Evolutionary conservation across 2,329 filamentous ascomycete species (phyloP).

Genomic region (Paracoccidioides lutzii): DNA sequence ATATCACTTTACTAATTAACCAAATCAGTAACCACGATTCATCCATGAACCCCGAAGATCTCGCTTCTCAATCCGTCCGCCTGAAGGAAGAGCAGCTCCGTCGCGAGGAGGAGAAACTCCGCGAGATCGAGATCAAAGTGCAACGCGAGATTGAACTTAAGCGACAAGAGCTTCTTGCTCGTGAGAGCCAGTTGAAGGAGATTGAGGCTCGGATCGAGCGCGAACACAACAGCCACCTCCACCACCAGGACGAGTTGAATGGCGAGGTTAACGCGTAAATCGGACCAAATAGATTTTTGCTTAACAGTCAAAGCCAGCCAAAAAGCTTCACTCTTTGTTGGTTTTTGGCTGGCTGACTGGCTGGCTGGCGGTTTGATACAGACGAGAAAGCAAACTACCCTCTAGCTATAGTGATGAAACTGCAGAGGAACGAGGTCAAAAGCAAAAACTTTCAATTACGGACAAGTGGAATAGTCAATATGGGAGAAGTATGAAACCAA

Average conservation of each 20-base stretch:
- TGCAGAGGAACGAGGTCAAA: not conserved
- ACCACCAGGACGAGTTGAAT: conserved; percentile 16
- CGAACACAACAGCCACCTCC: conserved; percentile 46
- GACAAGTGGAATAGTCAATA: not conserved
- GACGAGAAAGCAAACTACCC: not conserved
- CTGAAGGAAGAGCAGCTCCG: conserved; percentile 99
- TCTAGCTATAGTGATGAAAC: not conserved
- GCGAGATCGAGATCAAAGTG: conserved; percentile 98
- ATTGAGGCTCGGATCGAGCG: conserved; percentile 96
- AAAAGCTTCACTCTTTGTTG: not conserved
- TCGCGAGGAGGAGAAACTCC: conserved; percentile 98
- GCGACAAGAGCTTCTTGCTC: conserved; percentile 91
- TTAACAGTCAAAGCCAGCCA: conserved; percentile 7
- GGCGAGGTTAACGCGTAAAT: conserved; percentile 14
- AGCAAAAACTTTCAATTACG: not conserved
- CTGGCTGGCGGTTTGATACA: conserved; percentile 3
- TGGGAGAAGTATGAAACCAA: not conserved
- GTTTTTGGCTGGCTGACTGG: not conserved
- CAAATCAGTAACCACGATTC: conserved; percentile 11
- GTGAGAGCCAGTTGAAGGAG: conserved; percentile 96
- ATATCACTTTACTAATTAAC: not conserved
- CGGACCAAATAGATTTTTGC: conserved; percentile 17
- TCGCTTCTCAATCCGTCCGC: conserved; percentile 91
- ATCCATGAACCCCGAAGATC: conserved; percentile 57
- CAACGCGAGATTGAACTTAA: conserved; percentile 99